Conservation (phyloP, 768 basidiomycete species). For the Cytidiella melzeri region DNA sequence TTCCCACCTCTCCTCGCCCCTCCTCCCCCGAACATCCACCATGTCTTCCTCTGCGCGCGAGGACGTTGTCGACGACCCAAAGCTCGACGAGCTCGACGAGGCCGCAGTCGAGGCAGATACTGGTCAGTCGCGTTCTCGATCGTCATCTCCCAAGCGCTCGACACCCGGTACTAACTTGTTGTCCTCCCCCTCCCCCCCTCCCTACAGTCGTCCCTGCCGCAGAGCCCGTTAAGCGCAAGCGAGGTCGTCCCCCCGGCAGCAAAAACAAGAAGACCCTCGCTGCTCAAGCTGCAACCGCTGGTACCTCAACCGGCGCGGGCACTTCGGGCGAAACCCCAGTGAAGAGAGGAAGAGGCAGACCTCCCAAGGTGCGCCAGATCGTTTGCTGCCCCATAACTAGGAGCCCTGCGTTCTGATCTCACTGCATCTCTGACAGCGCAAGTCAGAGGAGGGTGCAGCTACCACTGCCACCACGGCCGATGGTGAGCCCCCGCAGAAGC, state of each 20-base stretch:
- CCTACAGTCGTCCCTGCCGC: constrained; percentile 31
- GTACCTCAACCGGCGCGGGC: constrained; percentile 16
- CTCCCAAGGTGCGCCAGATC: constrained; percentile 39
- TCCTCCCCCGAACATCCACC: constrained; percentile 25
- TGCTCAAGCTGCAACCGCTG: constrained; percentile 24
- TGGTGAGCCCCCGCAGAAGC: constrained; percentile 17
- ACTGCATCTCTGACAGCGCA: constrained; percentile 26
- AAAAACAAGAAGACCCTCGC: constrained; percentile 58
- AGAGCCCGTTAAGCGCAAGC: constrained; percentile 57
- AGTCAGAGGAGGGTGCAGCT: constrained; percentile 38
- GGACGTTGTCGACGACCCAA: constrained; percentile 42
- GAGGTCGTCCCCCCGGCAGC: constrained; percentile 87
- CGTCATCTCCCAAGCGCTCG: constrained; percentile 12
- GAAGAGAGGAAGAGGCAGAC: constrained; percentile 45
- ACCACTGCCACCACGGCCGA: constrained; percentile 14
- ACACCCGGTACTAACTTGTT: constrained; percentile 16
- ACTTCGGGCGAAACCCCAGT: constrained; percentile 20
- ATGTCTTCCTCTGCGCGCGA: constrained; percentile 65
- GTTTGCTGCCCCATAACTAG: constrained; percentile 9
- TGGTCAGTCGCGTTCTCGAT: constrained; percentile 22
- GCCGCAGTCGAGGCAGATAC: constrained; percentile 31
- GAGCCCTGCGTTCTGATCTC: constrained; percentile 1
- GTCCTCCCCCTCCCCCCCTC: constrained; percentile 25
- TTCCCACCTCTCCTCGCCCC: constrained; percentile 47
- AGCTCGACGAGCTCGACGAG: constrained; percentile 55